These are phyloP conservation scores for Hebeloma cylindrosporum DNA, from an alignment of 768 basidiomycete genomes.

Conservation along the genomic window DNA sequence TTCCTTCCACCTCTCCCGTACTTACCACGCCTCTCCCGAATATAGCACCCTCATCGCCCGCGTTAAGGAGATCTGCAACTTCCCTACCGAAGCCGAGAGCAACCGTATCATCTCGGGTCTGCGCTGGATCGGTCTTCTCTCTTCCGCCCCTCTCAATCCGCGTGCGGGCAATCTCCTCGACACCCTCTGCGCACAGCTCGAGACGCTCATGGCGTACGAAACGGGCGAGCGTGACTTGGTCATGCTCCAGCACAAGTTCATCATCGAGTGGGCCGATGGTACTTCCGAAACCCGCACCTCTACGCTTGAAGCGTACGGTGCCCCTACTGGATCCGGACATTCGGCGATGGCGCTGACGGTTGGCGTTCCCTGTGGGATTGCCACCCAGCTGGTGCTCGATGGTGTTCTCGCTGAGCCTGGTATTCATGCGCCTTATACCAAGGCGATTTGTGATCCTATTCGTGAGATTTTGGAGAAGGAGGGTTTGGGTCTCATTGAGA, in stretches of 20 bases:
- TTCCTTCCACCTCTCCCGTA: constrained; percentile 1
- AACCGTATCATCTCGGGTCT: constrained; percentile 85
- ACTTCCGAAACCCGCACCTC: constrained; percentile 74
- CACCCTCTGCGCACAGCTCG: constrained; percentile 88
- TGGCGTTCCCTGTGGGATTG: constrained; percentile 92
- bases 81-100: constrained; percentile 70
- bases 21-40: constrained; percentile 6
- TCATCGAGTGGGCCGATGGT: constrained; percentile 88
- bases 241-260: constrained; percentile 98
- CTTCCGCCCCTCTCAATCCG: constrained; percentile 55
- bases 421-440: constrained; percentile 83
- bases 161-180: constrained; percentile 82
- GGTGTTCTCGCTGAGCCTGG: constrained; percentile 78
- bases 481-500: constrained; percentile 73
- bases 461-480: constrained; percentile 66
- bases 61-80: constrained; percentile 67
- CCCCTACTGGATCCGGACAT: constrained; percentile 57
- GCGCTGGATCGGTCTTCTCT: constrained; percentile 93
- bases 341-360: constrained; percentile 93
- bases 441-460: constrained; percentile 79
- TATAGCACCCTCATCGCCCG: constrained; percentile 69
- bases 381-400: constrained; percentile 88
- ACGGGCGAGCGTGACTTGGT: constrained; percentile 92
- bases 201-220: constrained; percentile 91
- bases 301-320: constrained; percentile 88